Percentiles rank a stretch among this genome's conserved stretches.
Evolutionary conservation across 164 flowering plant genomes (phyloP).

Genomic region (Tinospora cordifolia): DNA sequence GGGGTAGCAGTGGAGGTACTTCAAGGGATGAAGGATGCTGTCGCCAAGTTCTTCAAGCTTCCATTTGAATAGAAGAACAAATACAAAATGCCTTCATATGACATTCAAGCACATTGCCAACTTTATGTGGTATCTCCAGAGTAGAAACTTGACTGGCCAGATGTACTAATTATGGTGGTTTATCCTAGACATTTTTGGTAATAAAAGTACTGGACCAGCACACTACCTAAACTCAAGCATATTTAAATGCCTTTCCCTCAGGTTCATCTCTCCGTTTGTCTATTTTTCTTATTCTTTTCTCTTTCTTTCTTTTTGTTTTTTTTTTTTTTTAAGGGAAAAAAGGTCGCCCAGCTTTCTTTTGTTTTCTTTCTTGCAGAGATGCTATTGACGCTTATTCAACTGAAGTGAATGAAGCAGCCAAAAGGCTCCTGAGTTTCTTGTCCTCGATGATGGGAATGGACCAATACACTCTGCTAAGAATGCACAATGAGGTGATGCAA

Average conservation of each 20-base stretch:
- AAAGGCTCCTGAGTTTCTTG: slow-evolving; percentile 16
- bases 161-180: slow-evolving; percentile 11
- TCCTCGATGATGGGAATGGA: slow-evolving; percentile 21
- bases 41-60: slow-evolving; percentile 18
- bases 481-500: slow-evolving; percentile 20
- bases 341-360: background rate
- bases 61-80: slow-evolving; percentile 21
- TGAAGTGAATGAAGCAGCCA: slow-evolving; percentile 16
- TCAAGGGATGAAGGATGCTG: slow-evolving; percentile 13
- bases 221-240: slow-evolving; percentile 12
- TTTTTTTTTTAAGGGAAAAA: no score
- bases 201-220: slow-evolving; percentile 18
- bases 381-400: slow-evolving; percentile 22
- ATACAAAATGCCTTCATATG: slow-evolving; percentile 18
- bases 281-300: background rate
- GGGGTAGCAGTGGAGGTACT: slow-evolving; percentile 17
- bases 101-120: slow-evolving; percentile 26
- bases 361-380: slow-evolving; percentile 18
- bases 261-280: background rate
- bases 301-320: background rate
- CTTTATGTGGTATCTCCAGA: slow-evolving; percentile 17
- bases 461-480: slow-evolving; percentile 8
- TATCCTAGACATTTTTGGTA: slow-evolving; percentile 12
- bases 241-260: background rate
- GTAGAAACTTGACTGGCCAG: slow-evolving; percentile 23